Evolutionary conservation across 2,329 filamentous ascomycete species (phyloP), one percentile per base, ranked within the genome.

Genomic region (Cercospora zeae-maydis): DNA sequence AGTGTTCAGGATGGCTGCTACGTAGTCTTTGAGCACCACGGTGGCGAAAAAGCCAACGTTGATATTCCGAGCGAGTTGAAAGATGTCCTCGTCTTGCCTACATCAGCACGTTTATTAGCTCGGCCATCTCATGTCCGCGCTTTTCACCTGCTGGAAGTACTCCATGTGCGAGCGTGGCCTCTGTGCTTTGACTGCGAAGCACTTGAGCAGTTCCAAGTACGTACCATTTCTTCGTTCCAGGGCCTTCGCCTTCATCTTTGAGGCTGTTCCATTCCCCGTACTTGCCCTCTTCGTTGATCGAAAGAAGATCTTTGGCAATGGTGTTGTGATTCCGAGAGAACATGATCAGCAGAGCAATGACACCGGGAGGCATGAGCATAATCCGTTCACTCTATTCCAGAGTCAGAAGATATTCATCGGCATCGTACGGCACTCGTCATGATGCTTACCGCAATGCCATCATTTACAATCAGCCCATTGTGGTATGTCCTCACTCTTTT

Each of bases 291-390:
- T 81, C 79, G 63, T 81, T 81, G 55, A 81, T 71, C 19, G 74
- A 74, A 9, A 77, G 64, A 49, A 81, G 69, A 34, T 74, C 71
- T 56, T 77, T 67, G 3, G 75, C 78, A 66, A 81, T 78, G 5
- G 72, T 68, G 61, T 81, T 81, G 70, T 81, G 79, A 56, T 80
- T 79, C 65, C 79, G 72, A 5, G 77, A 79, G 63, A 81, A 81
- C 75, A 81, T 72, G 6, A 80, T 55, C 5, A 78, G 65, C 6
- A 79, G 67, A 2, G 76, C 78, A 14, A 80, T 70, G 4, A 80
- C 78, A 27, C 79, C 78, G 2, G 79, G 79, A 10, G 79, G 79
- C 78, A 81, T 80, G 70, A 80, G 74, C 77, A 80, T 79, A 61
- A 81, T 80, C 52, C 79, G 73, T 54, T 80, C 78, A 1, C 75